Evolutionary conservation across 345 rosid species (phyloP).

Genomic region (Boechera retrofracta): DNA sequence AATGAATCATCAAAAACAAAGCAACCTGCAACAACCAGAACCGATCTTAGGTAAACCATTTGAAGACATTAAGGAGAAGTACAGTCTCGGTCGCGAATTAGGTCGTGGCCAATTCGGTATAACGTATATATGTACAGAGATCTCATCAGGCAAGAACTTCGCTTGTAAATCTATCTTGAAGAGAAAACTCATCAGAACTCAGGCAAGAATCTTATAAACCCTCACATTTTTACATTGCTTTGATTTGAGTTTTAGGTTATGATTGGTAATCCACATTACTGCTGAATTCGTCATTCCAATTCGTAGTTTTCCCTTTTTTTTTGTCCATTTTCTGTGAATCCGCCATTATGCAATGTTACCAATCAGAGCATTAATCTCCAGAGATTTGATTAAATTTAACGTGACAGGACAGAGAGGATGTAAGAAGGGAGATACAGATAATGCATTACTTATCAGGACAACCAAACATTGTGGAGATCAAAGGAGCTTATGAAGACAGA

Average conservation of each 20-base stretch:
- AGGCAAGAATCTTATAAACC: conserved; percentile 25
- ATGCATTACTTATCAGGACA: conserved; percentile 90
- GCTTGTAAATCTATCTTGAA: conserved; percentile 87
- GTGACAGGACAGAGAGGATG: conserved; percentile 68
- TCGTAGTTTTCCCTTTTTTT: too few species aligned
- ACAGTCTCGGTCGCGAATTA: conserved; percentile 65
- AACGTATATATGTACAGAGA: conserved; percentile 76
- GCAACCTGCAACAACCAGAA: conserved; percentile 38
- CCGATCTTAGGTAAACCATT: conserved; percentile 71
- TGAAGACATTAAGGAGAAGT: conserved; percentile 65
- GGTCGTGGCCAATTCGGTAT: conserved; percentile 91
- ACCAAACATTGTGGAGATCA: conserved; percentile 77
- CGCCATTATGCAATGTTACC: background rate
- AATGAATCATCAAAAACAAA: conserved; percentile 5
- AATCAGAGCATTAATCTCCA: conserved; percentile 24
- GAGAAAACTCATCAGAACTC: conserved; percentile 63
- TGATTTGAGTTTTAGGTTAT: background rate
- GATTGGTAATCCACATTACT: background rate
- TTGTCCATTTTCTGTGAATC: too few species aligned
- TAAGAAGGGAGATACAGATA: conserved; percentile 75
- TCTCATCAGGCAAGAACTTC: conserved; percentile 61
- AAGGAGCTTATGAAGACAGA: conserved; percentile 79
- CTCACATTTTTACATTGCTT: background rate
- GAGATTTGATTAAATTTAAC: background rate
- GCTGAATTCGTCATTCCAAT: background rate